Evolutionary conservation across 2,329 filamentous ascomycete species (phyloP).

Genomic region (Sarocladium strictum): DNA sequence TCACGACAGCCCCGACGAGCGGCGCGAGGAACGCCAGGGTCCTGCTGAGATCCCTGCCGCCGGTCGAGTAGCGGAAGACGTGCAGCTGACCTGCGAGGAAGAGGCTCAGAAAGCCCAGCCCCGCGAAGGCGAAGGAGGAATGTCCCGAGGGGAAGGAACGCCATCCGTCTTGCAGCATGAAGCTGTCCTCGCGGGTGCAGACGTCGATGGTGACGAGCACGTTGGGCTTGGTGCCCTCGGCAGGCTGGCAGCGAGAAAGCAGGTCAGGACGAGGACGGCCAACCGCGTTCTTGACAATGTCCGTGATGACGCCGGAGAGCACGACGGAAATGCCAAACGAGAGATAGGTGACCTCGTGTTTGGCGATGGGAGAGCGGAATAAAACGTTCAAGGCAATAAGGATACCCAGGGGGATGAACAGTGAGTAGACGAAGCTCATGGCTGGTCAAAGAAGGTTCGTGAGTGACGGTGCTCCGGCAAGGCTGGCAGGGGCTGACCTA

Average conservation of each 20-base stretch:
- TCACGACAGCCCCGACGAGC: conserved; percentile 57
- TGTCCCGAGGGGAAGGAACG: conserved; percentile 79
- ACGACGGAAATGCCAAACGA: conserved; percentile 72
- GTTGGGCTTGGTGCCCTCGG: conserved; percentile 37
- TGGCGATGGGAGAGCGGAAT: conserved; percentile 61
- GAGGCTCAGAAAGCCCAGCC: conserved; percentile 67
- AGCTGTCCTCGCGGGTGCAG: conserved; percentile 64
- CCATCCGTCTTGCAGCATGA: conserved; percentile 75
- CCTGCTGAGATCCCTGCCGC: conserved; percentile 46
- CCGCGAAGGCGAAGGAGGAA: conserved; percentile 71
- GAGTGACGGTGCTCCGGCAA: neutral
- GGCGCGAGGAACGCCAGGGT: conserved; percentile 53
- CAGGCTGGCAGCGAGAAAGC: conserved; percentile 73
- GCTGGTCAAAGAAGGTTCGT: conserved; percentile 30
- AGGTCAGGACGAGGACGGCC: conserved; percentile 63
- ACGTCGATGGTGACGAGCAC: conserved; percentile 58
- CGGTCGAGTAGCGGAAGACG: conserved; percentile 42
- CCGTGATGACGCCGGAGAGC: conserved; percentile 77
- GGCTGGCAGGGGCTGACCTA: conserved; percentile 32
- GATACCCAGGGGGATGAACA: conserved; percentile 61
- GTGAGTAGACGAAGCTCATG: conserved; percentile 75
- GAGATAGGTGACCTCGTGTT: conserved; percentile 79
- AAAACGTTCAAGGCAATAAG: conserved; percentile 61
- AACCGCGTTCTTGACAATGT: conserved; percentile 84
- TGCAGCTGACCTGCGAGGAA: conserved; percentile 64